Evolutionary conservation across 371 early-diverging fungal species (phyloP), one percentile per base, ranked within the genome.

Genomic region (Circinella minor): DNA sequence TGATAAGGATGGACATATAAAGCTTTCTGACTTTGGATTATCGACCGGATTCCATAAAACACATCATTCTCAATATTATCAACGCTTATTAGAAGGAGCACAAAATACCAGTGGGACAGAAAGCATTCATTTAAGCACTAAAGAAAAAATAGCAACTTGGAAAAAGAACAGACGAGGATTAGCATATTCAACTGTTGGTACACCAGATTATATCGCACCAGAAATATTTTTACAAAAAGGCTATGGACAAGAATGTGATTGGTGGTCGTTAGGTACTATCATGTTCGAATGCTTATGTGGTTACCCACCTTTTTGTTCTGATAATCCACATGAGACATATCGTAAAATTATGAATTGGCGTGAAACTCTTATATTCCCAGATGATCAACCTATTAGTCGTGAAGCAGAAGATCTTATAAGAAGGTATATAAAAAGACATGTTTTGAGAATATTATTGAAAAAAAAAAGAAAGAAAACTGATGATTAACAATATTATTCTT

Each of bases 231-330:
- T 92, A 73, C 93, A 94, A 61, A 90, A 92, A 63, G 97, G 99
- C 3, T 99, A 99, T 84, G 95, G 96, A 55, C 94, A 96, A 77
- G 95, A 94, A 55, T 97, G 96, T 75, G 99, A 99, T 86, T 98
- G 98, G 95, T 99, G 99, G 99, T 95, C 97, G 8, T 79, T 99
- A 6, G 99, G 99, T 6, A 97, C 98, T 4, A 96, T 99, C 71
- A 93, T 99, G 90, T 99, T 94, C 79, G 99, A 99, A 79, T 92
- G 98, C 69, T 84, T 98, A 55, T 93, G 95, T 55, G 99, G 99
- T 1, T 97, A 96, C 68, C 98, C 99, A 36, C 99, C 99, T 4
- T 99, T 99, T 80, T 97, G 97, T 77, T 92, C 93, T 57, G 98
- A 98, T 67, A 92, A 91, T 63, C 91, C 97, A 36, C 96, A 96